phyloP scores from a whole-genome alignment of 805 yeast species.

The Maudiozyma serrabonitensis region DNA sequence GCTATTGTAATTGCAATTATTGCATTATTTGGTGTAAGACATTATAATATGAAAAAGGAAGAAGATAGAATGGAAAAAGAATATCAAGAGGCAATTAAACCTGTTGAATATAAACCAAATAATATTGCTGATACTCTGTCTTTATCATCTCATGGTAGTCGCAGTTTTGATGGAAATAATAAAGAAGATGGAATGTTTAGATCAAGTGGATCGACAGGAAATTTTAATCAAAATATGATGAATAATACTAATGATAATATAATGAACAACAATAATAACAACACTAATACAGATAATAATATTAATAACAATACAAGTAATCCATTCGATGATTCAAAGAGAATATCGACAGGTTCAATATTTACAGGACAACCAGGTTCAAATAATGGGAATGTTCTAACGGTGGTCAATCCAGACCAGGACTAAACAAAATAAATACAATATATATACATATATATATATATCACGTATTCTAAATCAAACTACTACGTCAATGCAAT shows the following conservation, averaged over 20 bases:
- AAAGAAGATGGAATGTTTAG: conserved; percentile 2
- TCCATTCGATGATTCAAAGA: conserved; percentile 71
- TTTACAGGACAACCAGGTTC: conserved; percentile 77
- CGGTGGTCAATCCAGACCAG: conserved; percentile 79
- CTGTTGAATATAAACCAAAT: conserved; percentile 26
- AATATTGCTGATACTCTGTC: conserved; percentile 1
- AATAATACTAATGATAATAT: not conserved
- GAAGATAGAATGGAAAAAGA: conserved; percentile 46
- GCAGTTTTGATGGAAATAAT: conserved; percentile 3
- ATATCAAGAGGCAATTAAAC: conserved; percentile 47
- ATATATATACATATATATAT: not conserved
- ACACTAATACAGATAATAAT: conserved; percentile 19
- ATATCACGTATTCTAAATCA: no score
- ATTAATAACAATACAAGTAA: conserved; percentile 23
- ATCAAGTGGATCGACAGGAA: not conserved
- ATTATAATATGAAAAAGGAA: conserved; percentile 30
- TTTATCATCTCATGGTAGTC: conserved; percentile 5
- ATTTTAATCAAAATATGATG: not conserved
- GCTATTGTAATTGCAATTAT: conserved; percentile 34
- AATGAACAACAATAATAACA: not conserved
- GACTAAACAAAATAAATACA: not conserved
- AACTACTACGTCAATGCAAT: not conserved
- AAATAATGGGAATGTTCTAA: conserved; percentile 53
- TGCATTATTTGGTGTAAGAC: conserved; percentile 32
- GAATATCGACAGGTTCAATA: conserved; percentile 76